Base-by-base conservation (phyloP, 495 filamentous ascomycete genomes). In the Parachaetomium inaequale region DNA sequence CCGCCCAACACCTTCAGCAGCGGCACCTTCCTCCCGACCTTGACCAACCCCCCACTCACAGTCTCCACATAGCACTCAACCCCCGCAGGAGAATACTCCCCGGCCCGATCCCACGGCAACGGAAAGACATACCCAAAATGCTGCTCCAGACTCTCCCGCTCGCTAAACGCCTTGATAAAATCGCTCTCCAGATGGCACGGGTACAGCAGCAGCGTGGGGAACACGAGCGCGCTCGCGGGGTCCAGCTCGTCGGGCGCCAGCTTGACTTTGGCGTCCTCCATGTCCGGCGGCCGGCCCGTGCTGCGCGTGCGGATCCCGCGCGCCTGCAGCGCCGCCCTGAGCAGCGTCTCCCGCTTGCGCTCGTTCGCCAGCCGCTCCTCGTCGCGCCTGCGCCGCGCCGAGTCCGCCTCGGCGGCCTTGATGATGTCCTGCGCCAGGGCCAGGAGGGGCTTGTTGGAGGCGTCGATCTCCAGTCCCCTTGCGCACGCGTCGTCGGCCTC, bases 51-150 rank as follows among this genome's bases (percentile, higher is more conserved):
- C 0, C 93, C 92, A 0, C 79, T 76, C 17, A 77, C 69, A 1
- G 91, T 98, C 77, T 96, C 90, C 81, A 93, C 89, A 70, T 88
- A 98, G 65, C 89, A 93, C 66, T 96, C 92, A n/a, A 97, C 89
- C 7, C 78, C 73, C 0, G 75, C 74, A 0, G 78, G 66, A 10
- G 74, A 79, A 66, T 96, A 96, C 67, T 88, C 87, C 5, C 82
- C 75, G 64, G 81, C 77, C 17, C 70, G 65, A 69, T 98, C 94
- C 94, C 93, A 98, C n/a, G 91, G 89, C 65, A 81, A 68, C 36
- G 85, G 84, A 56, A 98, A 85, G 17, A 97, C 87, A 61, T 95
- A 94, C 0, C 79, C 78, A 50, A 98, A 76, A 67, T 96, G 90
- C 58, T 90, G 83, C 7, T 75, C 81, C 26, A 97, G 65, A 0